Evolutionary conservation across 2,329 filamentous ascomycete genomes (phyloP), one percentile per base, ranked within the genome.

Genomic region (Colletotrichum sp.): DNA sequence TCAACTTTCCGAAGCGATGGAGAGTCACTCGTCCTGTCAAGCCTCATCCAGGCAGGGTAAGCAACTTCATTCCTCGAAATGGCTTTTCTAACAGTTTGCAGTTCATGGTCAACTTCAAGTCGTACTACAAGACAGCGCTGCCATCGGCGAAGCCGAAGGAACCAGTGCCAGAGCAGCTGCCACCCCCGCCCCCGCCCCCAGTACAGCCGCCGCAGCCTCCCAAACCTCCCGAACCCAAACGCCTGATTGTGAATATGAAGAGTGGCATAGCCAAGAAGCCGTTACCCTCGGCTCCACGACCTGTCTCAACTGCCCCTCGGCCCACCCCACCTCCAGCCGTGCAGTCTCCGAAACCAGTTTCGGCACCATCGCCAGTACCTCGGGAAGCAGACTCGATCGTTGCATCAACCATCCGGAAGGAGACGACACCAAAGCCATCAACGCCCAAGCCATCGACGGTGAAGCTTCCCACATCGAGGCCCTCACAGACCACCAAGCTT

Each of bases 1-100:
- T 88, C 18, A 82, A 82, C 73, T 80, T 86, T 67, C 86, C 86
- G 10, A 86, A 86, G 78, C 82, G 80, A 10, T 88, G 86, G 86
- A 85, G 80, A 77, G 82, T 82, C 18, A 82, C 84, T 76, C 82
- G 85, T 74, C 80, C 83, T 7, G 78, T 80, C 12, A 81, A 83
- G 71, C 82, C 84, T 75, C 80, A 84, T n/a, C 80, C 82, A 10
- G 83, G 85, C 69, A 82, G 82, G 75, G 85, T 85, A 80, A 81
- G 84, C 78, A 55, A 32, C 57, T 10, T 21, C 21, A 18, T 9
- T 60, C 52, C 39, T 8, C 5, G 15, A 9, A 10, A n/a, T 39
- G n/a, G 13, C 13, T 52, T 57, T 59, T 77, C 84, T 76, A 64
- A 69, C 59, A 26, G 67, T 52, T 57, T 3, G 43, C 78, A 85